A percentile compares a stretch with the other conserved stretches of the same genome.
phyloP scores from a whole-genome alignment of 192 early-diverging fungal species.

The Umbelopsis sp. region DNA sequence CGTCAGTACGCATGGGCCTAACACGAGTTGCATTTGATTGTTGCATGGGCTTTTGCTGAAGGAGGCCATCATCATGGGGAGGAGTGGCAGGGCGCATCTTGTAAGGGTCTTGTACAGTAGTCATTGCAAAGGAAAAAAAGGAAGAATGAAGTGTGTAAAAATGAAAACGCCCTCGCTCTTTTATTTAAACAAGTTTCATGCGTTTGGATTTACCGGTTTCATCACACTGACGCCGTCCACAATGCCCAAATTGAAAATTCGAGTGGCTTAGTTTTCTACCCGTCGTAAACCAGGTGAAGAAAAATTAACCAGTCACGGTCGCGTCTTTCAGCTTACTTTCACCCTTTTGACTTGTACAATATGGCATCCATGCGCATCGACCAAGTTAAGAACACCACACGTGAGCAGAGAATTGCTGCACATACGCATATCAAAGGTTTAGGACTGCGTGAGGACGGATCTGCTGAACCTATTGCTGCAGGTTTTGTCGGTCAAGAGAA shows the following conservation, averaged over 20 bases:
- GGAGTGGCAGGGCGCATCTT: slow-evolving; percentile 8
- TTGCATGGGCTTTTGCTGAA: neutral
- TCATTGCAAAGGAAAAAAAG: neutral
- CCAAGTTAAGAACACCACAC: slow-evolving; percentile 86
- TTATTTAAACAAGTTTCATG: no score
- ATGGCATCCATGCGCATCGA: slow-evolving; percentile 81
- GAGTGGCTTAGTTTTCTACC: slow-evolving; percentile 7
- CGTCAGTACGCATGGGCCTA: neutral
- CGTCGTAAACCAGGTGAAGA: neutral
- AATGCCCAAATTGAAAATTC: neutral
- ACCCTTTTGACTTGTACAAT: neutral
- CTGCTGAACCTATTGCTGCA: slow-evolving; percentile 81
- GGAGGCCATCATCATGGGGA: neutral
- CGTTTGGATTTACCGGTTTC: no score
- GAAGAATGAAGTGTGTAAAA: neutral
- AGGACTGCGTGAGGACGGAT: slow-evolving; percentile 86
- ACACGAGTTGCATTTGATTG: neutral
- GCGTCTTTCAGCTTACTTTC: slow-evolving; percentile 8
- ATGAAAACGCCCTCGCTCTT: no score
- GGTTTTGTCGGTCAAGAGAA: slow-evolving; percentile 98
- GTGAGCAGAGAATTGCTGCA: slow-evolving; percentile 93
- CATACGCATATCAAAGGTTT: slow-evolving; percentile 98
- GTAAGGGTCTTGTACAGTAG: neutral
- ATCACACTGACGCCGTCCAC: no score
- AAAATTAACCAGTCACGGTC: slow-evolving; percentile 2